These are phyloP conservation scores for Nakazawaea peltata DNA, from an alignment of 805 yeast species.

Conservation along the genomic window DNA sequence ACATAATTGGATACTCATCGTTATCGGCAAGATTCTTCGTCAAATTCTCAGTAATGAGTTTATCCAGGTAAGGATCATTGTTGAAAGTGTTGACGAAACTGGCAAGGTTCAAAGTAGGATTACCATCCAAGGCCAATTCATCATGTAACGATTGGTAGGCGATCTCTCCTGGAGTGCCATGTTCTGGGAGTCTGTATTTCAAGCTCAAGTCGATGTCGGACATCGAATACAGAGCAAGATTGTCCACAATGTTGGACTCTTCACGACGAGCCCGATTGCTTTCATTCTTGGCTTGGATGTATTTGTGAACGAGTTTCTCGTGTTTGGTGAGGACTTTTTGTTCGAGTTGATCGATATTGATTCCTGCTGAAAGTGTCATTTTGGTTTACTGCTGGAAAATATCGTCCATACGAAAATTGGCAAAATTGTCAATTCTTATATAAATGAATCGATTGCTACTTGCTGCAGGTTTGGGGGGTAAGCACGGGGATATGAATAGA, in stretches of 20 bases:
- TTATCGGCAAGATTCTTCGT: slow-evolving; percentile 88
- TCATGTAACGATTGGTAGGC: slow-evolving; percentile 62
- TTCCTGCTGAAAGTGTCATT: slow-evolving; percentile 38
- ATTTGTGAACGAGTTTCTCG: slow-evolving; percentile 22
- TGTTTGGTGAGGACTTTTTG: slow-evolving; percentile 21
- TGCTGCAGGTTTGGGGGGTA: too few relatives aligned
- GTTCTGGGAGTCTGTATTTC: slow-evolving; percentile 52
- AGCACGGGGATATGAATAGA: too few relatives aligned
- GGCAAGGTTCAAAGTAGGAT: slow-evolving; percentile 77
- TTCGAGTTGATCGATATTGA: slow-evolving; percentile 36
- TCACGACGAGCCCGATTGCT: slow-evolving; percentile 5
- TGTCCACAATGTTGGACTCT: not conserved
- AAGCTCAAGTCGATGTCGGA: slow-evolving; percentile 26
- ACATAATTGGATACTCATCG: slow-evolving; percentile 85
- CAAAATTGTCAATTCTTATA: too few relatives aligned
- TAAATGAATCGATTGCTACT: too few relatives aligned
- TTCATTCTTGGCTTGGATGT: slow-evolving; percentile 9
- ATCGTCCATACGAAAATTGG: too few relatives aligned
- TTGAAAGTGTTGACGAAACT: slow-evolving; percentile 78
- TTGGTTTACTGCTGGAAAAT: not conserved
- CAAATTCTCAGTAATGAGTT: slow-evolving; percentile 59
- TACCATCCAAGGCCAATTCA: slow-evolving; percentile 77
- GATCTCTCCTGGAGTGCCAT: slow-evolving; percentile 41
- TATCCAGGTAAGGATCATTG: slow-evolving; percentile 37
- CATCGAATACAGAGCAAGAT: slow-evolving; percentile 17